phyloP scores from a whole-genome alignment of 2,329 filamentous ascomycete species.

The Phaeosphaeria sp. region DNA sequence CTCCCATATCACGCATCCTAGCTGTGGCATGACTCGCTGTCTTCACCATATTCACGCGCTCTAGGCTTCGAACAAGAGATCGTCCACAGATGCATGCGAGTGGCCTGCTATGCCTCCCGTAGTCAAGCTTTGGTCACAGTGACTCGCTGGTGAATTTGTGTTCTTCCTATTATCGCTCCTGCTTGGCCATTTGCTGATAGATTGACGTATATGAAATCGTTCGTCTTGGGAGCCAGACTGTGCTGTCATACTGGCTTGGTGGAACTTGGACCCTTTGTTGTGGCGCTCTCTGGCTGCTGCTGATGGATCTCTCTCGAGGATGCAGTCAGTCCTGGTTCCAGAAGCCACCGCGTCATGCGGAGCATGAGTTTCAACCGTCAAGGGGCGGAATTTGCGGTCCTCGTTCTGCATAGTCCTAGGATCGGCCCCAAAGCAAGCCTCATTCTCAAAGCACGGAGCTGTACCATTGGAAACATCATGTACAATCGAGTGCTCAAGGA shows the following conservation, averaged over 20 bases:
- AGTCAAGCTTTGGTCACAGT: neutral
- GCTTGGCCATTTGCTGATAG: neutral
- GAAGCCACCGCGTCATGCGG: neutral
- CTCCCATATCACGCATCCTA: neutral
- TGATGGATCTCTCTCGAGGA: neutral
- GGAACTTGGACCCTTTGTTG: neutral
- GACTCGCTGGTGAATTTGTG: neutral
- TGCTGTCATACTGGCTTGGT: neutral
- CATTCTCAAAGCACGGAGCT: no score
- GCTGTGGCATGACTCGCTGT: neutral
- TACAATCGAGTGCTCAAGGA: constrained; percentile 5
- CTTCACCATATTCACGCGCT: neutral
- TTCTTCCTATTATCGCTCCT: neutral
- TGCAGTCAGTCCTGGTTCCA: neutral
- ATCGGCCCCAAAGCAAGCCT: no score
- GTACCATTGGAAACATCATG: neutral
- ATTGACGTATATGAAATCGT: neutral
- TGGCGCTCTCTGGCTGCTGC: neutral
- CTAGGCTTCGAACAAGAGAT: neutral
- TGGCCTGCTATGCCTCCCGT: neutral
- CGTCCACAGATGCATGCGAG: neutral
- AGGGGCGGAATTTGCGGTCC: neutral
- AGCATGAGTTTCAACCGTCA: neutral
- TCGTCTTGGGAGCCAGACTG: neutral
- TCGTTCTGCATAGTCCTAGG: no score